Evolutionary conservation across 129 eudicot species (phyloP).

Genomic region (Chrysanthemum lavandulifolium): DNA sequence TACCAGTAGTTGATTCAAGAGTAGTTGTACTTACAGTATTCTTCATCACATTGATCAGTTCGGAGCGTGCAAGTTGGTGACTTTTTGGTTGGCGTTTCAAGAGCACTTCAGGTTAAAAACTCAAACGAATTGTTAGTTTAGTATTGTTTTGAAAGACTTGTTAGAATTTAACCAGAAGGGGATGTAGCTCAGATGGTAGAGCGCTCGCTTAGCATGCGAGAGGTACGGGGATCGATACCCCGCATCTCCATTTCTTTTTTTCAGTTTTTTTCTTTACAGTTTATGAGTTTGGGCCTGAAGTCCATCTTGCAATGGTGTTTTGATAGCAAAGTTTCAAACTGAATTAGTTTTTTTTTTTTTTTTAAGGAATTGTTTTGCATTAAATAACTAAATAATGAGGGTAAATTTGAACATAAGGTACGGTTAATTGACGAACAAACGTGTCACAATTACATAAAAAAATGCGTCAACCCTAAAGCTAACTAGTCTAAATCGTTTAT

Average conservation of each 20-base stretch:
- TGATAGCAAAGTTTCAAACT: too few species aligned
- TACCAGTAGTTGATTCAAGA: too few species aligned
- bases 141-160: not conserved
- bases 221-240: constrained; percentile 59
- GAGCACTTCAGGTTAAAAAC: not conserved
- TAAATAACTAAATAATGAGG: too few species aligned
- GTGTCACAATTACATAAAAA: too few species aligned
- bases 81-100: constrained; percentile 13
- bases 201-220: constrained; percentile 37
- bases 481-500: too few species aligned
- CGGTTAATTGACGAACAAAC: too few species aligned
- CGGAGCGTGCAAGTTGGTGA: not conserved
- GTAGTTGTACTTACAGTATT: too few species aligned
- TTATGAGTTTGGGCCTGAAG: too few species aligned
- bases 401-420: too few species aligned
- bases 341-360: too few species aligned
- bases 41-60: not conserved
- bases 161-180: constrained; percentile 16
- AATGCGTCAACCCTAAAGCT: too few species aligned
- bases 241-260: constrained; percentile 29
- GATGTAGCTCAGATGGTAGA: constrained; percentile 81
- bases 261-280: not conserved
- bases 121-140: not conserved
- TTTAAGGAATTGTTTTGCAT: too few species aligned
- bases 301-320: not conserved